These are phyloP conservation scores for Sarocladium brachiariae DNA, from an alignment of 2,329 filamentous ascomycete species.

Conservation along the genomic window DNA sequence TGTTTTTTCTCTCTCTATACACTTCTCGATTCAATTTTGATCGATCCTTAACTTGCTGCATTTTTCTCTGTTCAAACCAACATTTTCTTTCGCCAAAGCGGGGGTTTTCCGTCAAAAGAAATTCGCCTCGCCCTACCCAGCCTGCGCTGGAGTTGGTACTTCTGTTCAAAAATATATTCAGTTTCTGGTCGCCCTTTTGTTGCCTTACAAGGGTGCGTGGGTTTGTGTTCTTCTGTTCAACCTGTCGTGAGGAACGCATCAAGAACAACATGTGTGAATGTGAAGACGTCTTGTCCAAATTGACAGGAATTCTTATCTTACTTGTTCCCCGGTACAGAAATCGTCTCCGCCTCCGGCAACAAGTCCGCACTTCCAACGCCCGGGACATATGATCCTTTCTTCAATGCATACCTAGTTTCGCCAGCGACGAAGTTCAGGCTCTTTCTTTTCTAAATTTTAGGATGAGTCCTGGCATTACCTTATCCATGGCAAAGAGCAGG, in stretches of 20 bases:
- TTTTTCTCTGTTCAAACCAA: background rate
- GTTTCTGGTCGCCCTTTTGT: background rate
- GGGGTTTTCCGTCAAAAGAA: background rate
- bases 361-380: background rate
- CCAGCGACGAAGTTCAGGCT: background rate
- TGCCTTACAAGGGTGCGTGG: too few species aligned
- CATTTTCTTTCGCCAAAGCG: background rate
- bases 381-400: background rate
- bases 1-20: too few species aligned
- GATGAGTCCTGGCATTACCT: too few species aligned
- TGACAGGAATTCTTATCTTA: background rate
- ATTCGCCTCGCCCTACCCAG: too few species aligned
- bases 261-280: background rate
- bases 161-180: background rate
- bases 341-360: too few species aligned
- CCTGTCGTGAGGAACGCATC: too few species aligned
- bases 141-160: conserved; percentile 1
- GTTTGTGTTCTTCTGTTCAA: too few species aligned
- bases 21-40: too few species aligned
- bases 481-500: too few species aligned
- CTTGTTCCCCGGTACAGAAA: background rate
- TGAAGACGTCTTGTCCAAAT: background rate
- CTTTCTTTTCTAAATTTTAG: too few species aligned
- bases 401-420: conserved; percentile 1
- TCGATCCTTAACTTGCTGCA: background rate